Percentiles rank a stretch among this genome's conserved stretches.
phyloP scores from a whole-genome alignment of 176 grass and related monocot genomes.

The Microstegium vimineum region DNA sequence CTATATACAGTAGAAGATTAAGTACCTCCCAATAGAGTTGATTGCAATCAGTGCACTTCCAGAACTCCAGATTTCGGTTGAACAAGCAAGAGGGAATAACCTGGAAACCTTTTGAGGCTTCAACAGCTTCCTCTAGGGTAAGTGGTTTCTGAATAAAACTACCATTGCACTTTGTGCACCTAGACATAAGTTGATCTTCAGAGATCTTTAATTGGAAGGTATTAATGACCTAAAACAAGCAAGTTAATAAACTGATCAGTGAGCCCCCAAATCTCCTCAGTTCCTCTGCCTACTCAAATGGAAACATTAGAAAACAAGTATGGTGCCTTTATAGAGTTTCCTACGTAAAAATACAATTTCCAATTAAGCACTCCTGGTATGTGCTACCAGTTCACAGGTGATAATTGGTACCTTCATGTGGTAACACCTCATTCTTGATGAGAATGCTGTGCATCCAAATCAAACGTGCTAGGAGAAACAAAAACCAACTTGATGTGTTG shows the following conservation, averaged over 20 bases:
- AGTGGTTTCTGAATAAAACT: constrained; percentile 96
- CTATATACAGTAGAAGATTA: background rate
- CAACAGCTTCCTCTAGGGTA: constrained; percentile 71
- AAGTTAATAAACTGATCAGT: constrained; percentile 30
- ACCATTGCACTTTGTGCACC: constrained; percentile 98
- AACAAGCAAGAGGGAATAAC: constrained; percentile 86
- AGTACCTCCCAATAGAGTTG: constrained; percentile 99
- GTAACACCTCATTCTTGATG: background rate
- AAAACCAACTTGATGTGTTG: background rate
- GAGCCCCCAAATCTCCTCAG: background rate
- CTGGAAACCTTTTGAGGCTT: constrained; percentile 94
- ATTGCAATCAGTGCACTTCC: constrained; percentile 88
- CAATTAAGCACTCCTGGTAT: background rate
- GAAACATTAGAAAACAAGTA: background rate
- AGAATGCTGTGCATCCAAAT: background rate
- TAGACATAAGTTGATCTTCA: constrained; percentile 82
- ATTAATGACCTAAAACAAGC: constrained; percentile 67
- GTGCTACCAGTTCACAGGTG: background rate
- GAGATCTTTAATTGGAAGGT: constrained; percentile 90
- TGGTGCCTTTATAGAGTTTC: background rate
- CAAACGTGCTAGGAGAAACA: background rate
- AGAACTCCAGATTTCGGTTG: constrained; percentile 87
- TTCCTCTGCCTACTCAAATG: background rate
- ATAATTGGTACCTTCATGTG: background rate
- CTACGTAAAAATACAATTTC: background rate